Evolutionary conservation across 2,329 filamentous ascomycete species (phyloP).

Genomic region (Colletotrichum nymphaeae): DNA sequence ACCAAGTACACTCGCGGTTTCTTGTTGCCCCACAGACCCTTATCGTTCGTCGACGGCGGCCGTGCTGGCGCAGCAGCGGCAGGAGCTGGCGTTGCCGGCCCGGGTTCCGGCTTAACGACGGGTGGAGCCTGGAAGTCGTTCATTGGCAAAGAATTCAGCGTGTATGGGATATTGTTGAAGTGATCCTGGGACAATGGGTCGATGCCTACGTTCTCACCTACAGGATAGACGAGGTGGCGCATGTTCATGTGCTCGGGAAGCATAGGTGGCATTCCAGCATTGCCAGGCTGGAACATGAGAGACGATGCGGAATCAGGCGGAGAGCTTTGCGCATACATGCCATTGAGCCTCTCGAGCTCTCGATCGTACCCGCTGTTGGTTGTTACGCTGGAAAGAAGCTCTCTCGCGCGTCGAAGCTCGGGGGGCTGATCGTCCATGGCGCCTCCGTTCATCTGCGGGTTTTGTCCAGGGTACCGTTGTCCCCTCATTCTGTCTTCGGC

Average conservation of each 20-base stretch:
- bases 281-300: conserved; percentile 67
- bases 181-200: conserved; percentile 96
- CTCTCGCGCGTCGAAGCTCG: conserved; percentile 67
- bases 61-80: conserved; percentile 40
- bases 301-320: conserved; percentile 64
- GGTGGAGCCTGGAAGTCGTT: conserved; percentile 52
- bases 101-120: conserved; percentile 35
- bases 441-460: conserved; percentile 50
- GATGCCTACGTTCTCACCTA: conserved; percentile 90
- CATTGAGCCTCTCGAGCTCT: conserved; percentile 66
- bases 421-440: conserved; percentile 60
- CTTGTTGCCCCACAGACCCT: conserved; percentile 67
- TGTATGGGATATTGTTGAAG: conserved; percentile 92
- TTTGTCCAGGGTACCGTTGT: conserved; percentile 50
- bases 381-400: conserved; percentile 64
- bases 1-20: conserved; percentile 89
- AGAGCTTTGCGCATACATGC: conserved; percentile 62
- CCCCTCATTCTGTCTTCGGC: conserved; percentile 58
- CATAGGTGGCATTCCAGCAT: conserved; percentile 48
- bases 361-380: conserved; percentile 64
- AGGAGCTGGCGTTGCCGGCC: conserved; percentile 33
- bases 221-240: conserved; percentile 84
- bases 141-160: conserved; percentile 69
- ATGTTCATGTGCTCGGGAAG: conserved; percentile 68
- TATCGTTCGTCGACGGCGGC: conserved; percentile 45